These are phyloP conservation scores for Pinus albicaulis DNA, from an alignment of 75 land plant species.

Conservation along the genomic window DNA sequence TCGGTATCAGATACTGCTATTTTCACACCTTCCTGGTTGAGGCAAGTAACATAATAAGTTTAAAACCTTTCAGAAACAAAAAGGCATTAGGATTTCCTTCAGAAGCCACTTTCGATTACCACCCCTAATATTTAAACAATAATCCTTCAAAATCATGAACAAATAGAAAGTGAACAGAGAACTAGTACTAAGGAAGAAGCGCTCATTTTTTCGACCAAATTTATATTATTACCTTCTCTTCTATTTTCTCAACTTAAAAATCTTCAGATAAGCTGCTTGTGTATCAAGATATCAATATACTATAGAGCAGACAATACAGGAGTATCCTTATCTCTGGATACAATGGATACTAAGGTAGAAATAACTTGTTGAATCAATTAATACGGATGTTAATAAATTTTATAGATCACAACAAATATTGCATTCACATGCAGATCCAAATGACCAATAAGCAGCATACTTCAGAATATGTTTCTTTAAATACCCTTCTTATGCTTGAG, in stretches of 20 bases:
- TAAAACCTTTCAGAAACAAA: neutral
- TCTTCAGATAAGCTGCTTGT: no score
- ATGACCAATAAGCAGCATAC: neutral
- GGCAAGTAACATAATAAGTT: neutral
- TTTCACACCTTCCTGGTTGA: slow-evolving; percentile 50
- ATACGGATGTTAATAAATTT: neutral
- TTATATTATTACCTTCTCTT: no score
- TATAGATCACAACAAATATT: neutral
- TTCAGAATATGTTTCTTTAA: neutral
- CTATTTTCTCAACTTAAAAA: no score
- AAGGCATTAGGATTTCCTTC: neutral
- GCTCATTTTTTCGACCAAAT: neutral
- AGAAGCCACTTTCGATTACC: neutral
- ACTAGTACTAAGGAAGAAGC: neutral
- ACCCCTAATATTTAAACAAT: neutral
- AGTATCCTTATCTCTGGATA: neutral
- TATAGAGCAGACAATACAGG: neutral
- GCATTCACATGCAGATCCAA: neutral
- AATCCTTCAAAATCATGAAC: neutral
- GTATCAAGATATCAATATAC: no score
- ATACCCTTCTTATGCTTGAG: neutral
- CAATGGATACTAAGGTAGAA: neutral
- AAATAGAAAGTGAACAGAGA: neutral
- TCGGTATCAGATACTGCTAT: slow-evolving; percentile 49
- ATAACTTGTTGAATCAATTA: neutral